Evolutionary conservation across 257 asterid genomes (phyloP), one percentile per base, ranked within the genome.

Genomic region (Salvia splendens): DNA sequence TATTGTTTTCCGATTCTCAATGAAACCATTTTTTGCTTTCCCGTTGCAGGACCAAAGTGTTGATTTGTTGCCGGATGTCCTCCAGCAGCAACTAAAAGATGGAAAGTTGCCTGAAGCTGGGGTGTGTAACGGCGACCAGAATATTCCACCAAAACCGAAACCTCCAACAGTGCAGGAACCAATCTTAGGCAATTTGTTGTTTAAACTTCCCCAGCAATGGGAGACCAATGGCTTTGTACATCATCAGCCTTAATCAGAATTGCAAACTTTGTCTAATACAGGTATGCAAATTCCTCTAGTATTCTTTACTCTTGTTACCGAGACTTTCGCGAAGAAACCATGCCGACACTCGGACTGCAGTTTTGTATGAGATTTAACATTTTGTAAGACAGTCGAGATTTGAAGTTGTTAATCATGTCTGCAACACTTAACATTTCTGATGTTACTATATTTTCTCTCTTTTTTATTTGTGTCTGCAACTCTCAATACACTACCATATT

Each of bases 51-150:
- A 70, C 59, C 91, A 84, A 76, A 82, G 99, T 69, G 75, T 91
- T 52, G 92, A 87, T 67, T 74, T 91, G 79, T 77, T 94, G 79
- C 97, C 99, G 4, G 95, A 84, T 48, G 57, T 83, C 65, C 42
- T 84, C 67, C 89, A 84, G 79, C 92, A 85, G 70, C 85, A 88
- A 70, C 60, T 88, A 67, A 91, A 83, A 84, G 47, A 76, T 32
- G 96, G 96, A 69, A 81, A 75, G 62, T 69, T 83, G 63, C 82
- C 85, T 33, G 91, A 85, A 73, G 77, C 64, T 62, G 84, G 67
- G 14, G 67, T 42, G 49, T 32, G 52, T 65, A 35, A 76, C 40
- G 51, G 20, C 67, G 66, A 71, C 38, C 82, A 68, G 70, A 42
- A 64, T 53, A 61, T 50, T 69, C 78, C 80, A 6, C 74, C 70